A percentile compares a stretch with the other conserved stretches of the same genome.
These are phyloP conservation scores for Wickerhamiella slavikovae DNA, from an alignment of 805 yeast genomes.

Conservation along the genomic window DNA sequence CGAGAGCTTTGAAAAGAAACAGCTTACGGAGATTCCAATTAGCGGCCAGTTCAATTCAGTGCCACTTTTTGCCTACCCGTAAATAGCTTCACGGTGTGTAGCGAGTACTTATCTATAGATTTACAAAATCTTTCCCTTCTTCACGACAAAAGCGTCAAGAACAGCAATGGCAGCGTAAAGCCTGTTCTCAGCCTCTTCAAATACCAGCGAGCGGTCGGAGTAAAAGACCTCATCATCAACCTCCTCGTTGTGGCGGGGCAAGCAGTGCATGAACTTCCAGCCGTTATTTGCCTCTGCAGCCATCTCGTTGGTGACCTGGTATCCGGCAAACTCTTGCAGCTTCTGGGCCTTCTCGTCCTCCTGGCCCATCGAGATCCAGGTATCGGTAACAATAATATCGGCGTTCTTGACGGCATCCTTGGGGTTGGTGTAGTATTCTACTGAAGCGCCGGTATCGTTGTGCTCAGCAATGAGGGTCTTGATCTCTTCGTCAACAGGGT, in stretches of 20 bases:
- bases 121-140: constrained; percentile 32
- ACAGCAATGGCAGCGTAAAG: constrained; percentile 91
- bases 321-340: constrained; percentile 65
- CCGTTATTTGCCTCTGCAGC: constrained; percentile 39
- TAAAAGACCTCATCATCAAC: constrained; percentile 88
- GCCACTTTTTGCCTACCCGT: too few relatives aligned
- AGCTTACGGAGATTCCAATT: not conserved
- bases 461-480: constrained; percentile 32
- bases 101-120: too few relatives aligned
- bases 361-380: constrained; percentile 97
- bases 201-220: constrained; percentile 63
- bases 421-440: constrained; percentile 47
- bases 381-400: constrained; percentile 78
- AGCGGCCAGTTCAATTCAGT: too few relatives aligned
- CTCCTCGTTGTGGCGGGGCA: constrained; percentile 90
- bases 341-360: constrained; percentile 57
- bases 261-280: constrained; percentile 94
- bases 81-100: too few relatives aligned
- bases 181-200: constrained; percentile 91
- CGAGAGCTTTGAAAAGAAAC: constrained; percentile 11
- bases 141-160: constrained; percentile 70
- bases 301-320: constrained; percentile 58
- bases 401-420: constrained; percentile 51
- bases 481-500: constrained; percentile 39
- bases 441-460: constrained; percentile 27